Evolutionary conservation across 257 asterid genomes (phyloP), one percentile per base, ranked within the genome.

Genomic region (Scutellaria minor): DNA sequence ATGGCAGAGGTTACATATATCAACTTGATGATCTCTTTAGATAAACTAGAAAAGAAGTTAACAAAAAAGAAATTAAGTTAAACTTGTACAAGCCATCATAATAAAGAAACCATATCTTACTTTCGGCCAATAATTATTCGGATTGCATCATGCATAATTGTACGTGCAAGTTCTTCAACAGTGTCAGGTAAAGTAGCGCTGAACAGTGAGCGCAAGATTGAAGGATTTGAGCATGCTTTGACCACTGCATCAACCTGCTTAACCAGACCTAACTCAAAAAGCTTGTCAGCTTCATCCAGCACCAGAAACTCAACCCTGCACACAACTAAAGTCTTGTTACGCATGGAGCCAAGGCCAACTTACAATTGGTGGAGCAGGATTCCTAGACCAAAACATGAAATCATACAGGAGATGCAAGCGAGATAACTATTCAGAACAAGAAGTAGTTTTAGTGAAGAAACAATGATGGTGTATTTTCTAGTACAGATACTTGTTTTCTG

Each of bases 171-270:
- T 59, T 85, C 95, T 85, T 90, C 98, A 66, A 93, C 91, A 9
- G 83, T 83, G 80, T 93, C 98, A 37, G 98, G 98, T 81, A 90
- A 87, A 79, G 97, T 93, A 78, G 98, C 98, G 72, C 97, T 93
- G 69, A 88, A 93, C 71, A 93, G 72, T 31, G 96, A 88, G 61
- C 96, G 95, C 59, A 87, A 22, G 65, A 93, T 90, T 70, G 93
- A 85, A 77, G 98, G 98, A 75, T 90, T 90, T 52, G 98, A 87
- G 85, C 98, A 93, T n/a, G 96, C 96, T 81, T 90, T 93, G 55
- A 93, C 96, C 73, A 90, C 97, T 11, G 91, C 83, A 83, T 93
- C 98, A 75, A 90, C 91, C 82, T 93, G 92, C 87, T 93, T 79
- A 65, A 90, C 91, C 89, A 93, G 75, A 39, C 97, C 97, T 50